Percentiles rank a stretch among this genome's conserved stretches.
phyloP scores from a whole-genome alignment of 2,329 filamentous ascomycete species.

The Cladophialophora exuberans region DNA sequence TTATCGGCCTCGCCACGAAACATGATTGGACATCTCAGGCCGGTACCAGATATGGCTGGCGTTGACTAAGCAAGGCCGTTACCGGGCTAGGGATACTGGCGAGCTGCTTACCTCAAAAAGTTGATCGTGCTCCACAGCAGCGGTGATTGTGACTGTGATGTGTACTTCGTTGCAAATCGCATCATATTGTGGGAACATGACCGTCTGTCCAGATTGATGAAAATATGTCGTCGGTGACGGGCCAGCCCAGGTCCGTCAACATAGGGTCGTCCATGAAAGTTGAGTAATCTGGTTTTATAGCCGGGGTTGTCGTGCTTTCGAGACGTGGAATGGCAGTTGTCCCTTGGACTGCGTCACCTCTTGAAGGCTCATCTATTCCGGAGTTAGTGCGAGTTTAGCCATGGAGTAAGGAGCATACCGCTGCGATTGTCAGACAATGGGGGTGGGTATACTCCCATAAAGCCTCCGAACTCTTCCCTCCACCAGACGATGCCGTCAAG shows the following conservation, averaged over 20 bases:
- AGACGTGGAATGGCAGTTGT: neutral
- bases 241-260: slow-evolving; percentile 27
- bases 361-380: neutral
- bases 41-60: neutral
- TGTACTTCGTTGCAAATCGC: neutral
- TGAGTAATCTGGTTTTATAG: slow-evolving; percentile 18
- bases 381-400: slow-evolving; percentile 5
- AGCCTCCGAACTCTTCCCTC: slow-evolving; percentile 44
- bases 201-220: slow-evolving; percentile 24
- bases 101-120: neutral
- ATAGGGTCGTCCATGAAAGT: slow-evolving; percentile 28
- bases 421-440: slow-evolving; percentile 20
- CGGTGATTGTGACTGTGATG: neutral
- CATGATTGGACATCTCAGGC: neutral
- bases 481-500: slow-evolving; percentile 49
- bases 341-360: slow-evolving; percentile 2
- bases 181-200: slow-evolving; percentile 5
- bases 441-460: slow-evolving; percentile 26
- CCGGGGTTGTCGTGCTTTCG: slow-evolving; percentile 1
- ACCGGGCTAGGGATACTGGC: neutral
- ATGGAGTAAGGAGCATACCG: slow-evolving; percentile 9
- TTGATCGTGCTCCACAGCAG: neutral
- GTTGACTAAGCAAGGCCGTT: slow-evolving; percentile 2
- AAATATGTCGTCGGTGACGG: slow-evolving; percentile 25
- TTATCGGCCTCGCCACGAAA: neutral